Evolutionary conservation across 768 basidiomycete species (phyloP).

Genomic region (Boletales sp.): DNA sequence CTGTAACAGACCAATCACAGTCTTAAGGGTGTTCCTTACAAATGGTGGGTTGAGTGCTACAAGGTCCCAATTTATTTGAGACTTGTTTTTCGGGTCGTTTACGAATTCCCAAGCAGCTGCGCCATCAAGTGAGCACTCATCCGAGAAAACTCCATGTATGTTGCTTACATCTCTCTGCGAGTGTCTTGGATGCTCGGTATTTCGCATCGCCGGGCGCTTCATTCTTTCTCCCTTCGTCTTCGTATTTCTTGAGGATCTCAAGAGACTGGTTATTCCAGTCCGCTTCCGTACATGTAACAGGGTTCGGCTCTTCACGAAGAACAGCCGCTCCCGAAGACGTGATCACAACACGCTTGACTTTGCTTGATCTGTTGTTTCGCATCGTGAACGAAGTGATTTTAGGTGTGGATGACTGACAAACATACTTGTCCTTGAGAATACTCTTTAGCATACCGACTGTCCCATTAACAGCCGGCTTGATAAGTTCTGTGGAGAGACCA

Average conservation of each 20-base stretch:
- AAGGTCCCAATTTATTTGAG: constrained; percentile 36
- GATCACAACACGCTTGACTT: constrained; percentile 64
- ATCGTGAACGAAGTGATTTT: background rate
- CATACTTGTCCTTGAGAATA: constrained; percentile 51
- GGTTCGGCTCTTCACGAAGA: constrained; percentile 23
- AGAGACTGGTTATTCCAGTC: constrained; percentile 57
- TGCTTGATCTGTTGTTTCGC: constrained; percentile 25
- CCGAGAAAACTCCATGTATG: background rate
- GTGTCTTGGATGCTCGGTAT: constrained; percentile 61
- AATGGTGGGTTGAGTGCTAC: constrained; percentile 38
- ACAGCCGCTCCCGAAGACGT: constrained; percentile 61
- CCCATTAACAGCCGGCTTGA: constrained; percentile 69
- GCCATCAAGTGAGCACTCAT: background rate
- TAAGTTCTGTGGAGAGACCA: constrained; percentile 42
- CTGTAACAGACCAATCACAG: background rate
- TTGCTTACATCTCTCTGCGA: constrained; percentile 54
- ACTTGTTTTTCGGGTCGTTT: constrained; percentile 27
- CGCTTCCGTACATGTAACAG: constrained; percentile 38
- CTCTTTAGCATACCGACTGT: constrained; percentile 61
- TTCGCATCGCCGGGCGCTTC: constrained; percentile 35
- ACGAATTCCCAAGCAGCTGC: constrained; percentile 49
- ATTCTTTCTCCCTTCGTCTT: constrained; percentile 42
- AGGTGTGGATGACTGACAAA: background rate
- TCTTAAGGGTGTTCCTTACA: constrained; percentile 16
- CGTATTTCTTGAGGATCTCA: constrained; percentile 40